Evolutionary conservation across 2,329 filamentous ascomycete species (phyloP).

Genomic region (Hirsutella minnesotensis): DNA sequence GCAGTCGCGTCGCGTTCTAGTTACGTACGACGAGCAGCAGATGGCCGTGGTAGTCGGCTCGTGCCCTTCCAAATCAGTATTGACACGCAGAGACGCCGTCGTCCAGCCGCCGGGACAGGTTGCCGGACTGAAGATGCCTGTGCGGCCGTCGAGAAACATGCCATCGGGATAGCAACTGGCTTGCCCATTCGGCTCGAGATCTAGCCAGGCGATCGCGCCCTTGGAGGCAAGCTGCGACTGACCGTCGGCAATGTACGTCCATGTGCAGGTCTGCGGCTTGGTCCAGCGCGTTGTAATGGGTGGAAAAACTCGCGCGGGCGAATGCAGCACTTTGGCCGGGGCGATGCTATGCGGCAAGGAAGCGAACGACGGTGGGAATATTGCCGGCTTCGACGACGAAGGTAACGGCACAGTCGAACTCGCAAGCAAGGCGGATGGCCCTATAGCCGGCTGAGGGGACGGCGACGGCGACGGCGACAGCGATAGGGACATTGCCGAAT

Average conservation of each 20-base stretch:
- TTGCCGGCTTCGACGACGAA: constrained; percentile 5
- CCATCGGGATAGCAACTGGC: constrained; percentile 27
- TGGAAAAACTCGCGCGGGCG: constrained; percentile 13
- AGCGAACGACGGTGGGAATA: constrained; percentile 2
- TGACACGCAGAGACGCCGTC: constrained; percentile 20
- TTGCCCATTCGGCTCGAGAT: constrained; percentile 21
- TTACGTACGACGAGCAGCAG: constrained; percentile 28
- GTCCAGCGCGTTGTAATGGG: constrained; percentile 27
- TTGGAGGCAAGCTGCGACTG: constrained; percentile 10
- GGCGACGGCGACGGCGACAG: constrained; percentile 8
- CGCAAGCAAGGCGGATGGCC: constrained; percentile 1
- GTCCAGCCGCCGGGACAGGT: constrained; percentile 28
- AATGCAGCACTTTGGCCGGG: constrained; percentile 6
- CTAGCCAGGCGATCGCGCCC: constrained; percentile 23
- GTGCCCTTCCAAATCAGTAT: constrained; percentile 13
- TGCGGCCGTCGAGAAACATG: constrained; percentile 24
- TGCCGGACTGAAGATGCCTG: constrained; percentile 27
- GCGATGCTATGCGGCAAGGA: background rate
- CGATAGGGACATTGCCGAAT: background rate
- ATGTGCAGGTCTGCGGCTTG: constrained; percentile 23
- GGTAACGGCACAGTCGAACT: constrained; percentile 1
- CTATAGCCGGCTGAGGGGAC: constrained; percentile 1
- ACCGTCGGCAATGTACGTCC: constrained; percentile 23
- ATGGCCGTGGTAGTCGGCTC: constrained; percentile 25
- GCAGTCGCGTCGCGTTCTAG: background rate